These are phyloP conservation scores for Aegilops longissima DNA, from an alignment of 176 grass and related monocot species.

Conservation along the genomic window DNA sequence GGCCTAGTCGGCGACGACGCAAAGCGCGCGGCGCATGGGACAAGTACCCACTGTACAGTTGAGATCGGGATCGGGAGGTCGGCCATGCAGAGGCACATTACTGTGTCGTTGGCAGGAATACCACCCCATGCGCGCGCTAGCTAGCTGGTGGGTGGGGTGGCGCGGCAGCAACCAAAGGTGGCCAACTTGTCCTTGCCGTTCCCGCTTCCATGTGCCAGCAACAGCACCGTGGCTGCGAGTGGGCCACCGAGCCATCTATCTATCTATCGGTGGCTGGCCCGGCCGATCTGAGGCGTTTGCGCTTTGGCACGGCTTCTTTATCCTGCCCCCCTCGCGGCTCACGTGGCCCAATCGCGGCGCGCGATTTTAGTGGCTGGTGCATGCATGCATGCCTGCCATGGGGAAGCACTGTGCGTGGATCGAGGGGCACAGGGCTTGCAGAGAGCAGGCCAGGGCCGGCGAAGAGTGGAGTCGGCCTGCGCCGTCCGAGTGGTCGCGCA, in stretches of 20 bases:
- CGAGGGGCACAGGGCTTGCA: not conserved
- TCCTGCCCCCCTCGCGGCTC: not conserved
- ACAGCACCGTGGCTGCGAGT: not conserved
- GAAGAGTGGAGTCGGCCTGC: not conserved
- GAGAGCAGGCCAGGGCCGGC: not conserved
- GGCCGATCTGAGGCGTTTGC: not conserved
- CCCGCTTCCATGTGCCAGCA: not conserved
- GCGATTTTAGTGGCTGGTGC: no score
- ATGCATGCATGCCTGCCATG: not conserved
- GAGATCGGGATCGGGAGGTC: not conserved
- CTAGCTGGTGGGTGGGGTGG: not conserved
- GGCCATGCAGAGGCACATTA: not conserved
- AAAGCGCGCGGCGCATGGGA: not conserved
- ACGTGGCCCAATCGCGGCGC: constrained; percentile 2
- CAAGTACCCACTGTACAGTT: not conserved
- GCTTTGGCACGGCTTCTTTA: not conserved
- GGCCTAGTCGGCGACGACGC: not conserved
- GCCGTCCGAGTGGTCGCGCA: not conserved
- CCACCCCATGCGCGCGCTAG: not conserved
- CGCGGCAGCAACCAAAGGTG: not conserved
- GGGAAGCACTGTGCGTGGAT: not conserved
- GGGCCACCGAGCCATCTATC: not conserved
- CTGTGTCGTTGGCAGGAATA: not conserved
- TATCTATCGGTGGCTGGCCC: not conserved
- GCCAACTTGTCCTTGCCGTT: not conserved